Evolutionary conservation across 2,329 filamentous ascomycete genomes (phyloP).

Genomic region (Pseudogymnoascus sp.): DNA sequence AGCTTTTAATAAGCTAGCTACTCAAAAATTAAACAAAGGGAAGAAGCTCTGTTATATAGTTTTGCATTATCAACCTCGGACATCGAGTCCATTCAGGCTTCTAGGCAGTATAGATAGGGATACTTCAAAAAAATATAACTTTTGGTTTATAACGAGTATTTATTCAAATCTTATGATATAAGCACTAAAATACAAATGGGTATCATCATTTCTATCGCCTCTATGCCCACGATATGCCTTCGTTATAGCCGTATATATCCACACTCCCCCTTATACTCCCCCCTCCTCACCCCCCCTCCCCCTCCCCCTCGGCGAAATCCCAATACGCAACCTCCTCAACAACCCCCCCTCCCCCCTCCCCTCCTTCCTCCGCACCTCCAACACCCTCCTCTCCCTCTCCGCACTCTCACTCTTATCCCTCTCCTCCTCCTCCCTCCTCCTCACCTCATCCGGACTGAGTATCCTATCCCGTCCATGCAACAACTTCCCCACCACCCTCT

Average conservation of each 20-base stretch:
- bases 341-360: slow-evolving; percentile 25
- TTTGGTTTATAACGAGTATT: background rate
- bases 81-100: background rate
- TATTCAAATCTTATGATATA: background rate
- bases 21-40: background rate
- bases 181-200: background rate
- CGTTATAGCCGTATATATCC: slow-evolving; percentile 9
- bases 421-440: slow-evolving; percentile 47
- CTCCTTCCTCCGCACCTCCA: slow-evolving; percentile 23
- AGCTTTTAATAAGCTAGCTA: background rate
- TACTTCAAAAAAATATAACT: background rate
- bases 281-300: background rate
- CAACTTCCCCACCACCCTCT: slow-evolving; percentile 42
- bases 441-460: slow-evolving; percentile 50
- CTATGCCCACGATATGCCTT: background rate
- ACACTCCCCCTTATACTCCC: background rate
- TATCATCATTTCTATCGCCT: background rate
- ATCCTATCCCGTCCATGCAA: slow-evolving; percentile 49
- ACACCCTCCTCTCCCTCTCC: slow-evolving; percentile 38
- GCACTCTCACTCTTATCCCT: slow-evolving; percentile 54
- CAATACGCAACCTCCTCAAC: slow-evolving; percentile 33
- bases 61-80: background rate
- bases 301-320: slow-evolving; percentile 21
- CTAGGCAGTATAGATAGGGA: background rate
- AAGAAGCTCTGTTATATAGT: background rate